Evolutionary conservation across 2,329 filamentous ascomycete genomes (phyloP).

Genomic region (Pseudogymnoascus sp.): DNA sequence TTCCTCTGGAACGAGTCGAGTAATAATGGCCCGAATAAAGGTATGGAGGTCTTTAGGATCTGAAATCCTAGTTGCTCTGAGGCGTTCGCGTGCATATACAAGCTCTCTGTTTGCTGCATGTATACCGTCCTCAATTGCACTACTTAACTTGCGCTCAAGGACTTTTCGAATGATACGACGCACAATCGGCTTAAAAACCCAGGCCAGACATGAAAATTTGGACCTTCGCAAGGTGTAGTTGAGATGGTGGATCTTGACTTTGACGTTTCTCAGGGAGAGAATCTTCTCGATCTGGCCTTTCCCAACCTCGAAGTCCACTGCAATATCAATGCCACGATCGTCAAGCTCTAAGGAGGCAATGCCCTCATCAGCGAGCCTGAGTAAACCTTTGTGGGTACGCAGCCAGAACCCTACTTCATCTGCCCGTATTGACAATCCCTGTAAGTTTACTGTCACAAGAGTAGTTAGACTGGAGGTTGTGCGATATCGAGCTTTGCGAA

Average conservation of each 20-base stretch:
- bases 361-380: conserved; percentile 72
- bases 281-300: conserved; percentile 74
- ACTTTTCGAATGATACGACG: conserved; percentile 72
- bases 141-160: conserved; percentile 70
- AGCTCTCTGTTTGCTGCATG: conserved; percentile 76
- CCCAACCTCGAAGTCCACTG: conserved; percentile 75
- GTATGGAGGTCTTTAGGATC: conserved; percentile 72
- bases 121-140: conserved; percentile 61
- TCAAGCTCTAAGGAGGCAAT: conserved; percentile 82
- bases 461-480: conserved; percentile 62
- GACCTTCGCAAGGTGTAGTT: conserved; percentile 68
- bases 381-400: conserved; percentile 65
- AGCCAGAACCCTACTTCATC: conserved; percentile 89
- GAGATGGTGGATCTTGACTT: conserved; percentile 79
- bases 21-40: conserved; percentile 75
- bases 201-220: conserved; percentile 69
- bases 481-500: conserved; percentile 66
- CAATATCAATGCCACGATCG: conserved; percentile 77
- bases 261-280: conserved; percentile 65
- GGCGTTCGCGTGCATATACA: conserved; percentile 74
- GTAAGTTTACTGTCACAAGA: conserved; percentile 67
- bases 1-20: conserved; percentile 61
- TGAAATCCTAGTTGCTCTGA: conserved; percentile 77
- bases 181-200: conserved; percentile 76
- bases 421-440: conserved; percentile 75